Evolutionary conservation across 2,329 filamentous ascomycete genomes (phyloP).

Genomic region (Teratosphaeria pseudoeucalypti): DNA sequence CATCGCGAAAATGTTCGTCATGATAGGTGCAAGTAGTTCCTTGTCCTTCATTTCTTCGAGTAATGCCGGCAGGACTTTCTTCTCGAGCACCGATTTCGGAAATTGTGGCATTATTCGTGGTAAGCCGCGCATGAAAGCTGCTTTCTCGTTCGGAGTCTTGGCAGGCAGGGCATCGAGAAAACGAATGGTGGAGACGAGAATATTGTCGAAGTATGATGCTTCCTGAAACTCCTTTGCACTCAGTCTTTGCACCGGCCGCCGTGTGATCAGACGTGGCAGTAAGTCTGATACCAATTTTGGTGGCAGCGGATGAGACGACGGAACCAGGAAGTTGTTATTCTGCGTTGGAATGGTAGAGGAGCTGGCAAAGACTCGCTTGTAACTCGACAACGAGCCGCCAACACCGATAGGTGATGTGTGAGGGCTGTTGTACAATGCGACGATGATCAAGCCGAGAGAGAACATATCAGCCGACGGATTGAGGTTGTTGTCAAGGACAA

Average conservation of each 20-base stretch:
- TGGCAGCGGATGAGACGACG: conserved; percentile 54
- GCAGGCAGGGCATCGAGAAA: conserved; percentile 86
- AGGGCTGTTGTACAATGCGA: conserved; percentile 90
- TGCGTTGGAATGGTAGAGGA: conserved; percentile 68
- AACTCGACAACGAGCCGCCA: conserved; percentile 69
- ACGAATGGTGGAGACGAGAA: conserved; percentile 88
- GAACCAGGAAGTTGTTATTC: conserved; percentile 66
- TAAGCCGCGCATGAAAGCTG: conserved; percentile 80
- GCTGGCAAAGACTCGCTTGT: conserved; percentile 72
- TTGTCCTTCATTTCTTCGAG: conserved; percentile 90
- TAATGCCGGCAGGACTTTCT: conserved; percentile 80
- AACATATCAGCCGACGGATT: conserved; percentile 84
- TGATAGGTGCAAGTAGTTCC: conserved; percentile 70
- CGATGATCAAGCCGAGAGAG: conserved; percentile 76
- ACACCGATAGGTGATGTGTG: conserved; percentile 78
- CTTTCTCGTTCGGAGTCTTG: conserved; percentile 85
- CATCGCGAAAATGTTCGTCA: conserved; percentile 90
- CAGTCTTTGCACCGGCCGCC: conserved; percentile 76
- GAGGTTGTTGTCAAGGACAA: conserved; percentile 81
- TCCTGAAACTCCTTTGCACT: conserved; percentile 87
- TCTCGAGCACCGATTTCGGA: conserved; percentile 85
- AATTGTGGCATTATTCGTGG: conserved; percentile 83
- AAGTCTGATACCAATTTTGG: conserved; percentile 66
- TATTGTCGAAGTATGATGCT: conserved; percentile 93
- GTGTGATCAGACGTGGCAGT: conserved; percentile 74